Evolutionary conservation across 2,329 filamentous ascomycete genomes (phyloP).

Genomic region (Exophiala spinifera): DNA sequence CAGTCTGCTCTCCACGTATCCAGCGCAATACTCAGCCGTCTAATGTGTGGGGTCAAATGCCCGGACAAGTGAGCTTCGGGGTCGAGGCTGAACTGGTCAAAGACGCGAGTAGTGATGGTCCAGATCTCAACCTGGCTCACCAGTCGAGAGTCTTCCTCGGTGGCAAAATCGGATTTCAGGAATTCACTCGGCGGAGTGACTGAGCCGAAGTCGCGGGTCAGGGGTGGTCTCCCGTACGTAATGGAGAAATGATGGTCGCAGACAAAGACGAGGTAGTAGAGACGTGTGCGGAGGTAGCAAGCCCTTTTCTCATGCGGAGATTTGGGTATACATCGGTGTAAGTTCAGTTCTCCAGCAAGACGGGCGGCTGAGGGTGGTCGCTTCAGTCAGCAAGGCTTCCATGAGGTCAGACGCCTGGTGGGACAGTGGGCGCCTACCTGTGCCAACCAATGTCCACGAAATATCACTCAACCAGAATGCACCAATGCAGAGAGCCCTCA

Average conservation of each 20-base stretch:
- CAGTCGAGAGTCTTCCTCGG: slow-evolving; percentile 54
- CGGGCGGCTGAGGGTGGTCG: slow-evolving; percentile 47
- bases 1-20: slow-evolving; percentile 53
- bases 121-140: slow-evolving; percentile 58
- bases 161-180: slow-evolving; percentile 49
- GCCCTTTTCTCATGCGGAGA: slow-evolving; percentile 16
- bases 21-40: slow-evolving; percentile 44
- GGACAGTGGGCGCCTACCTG: slow-evolving; percentile 7
- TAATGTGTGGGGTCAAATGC: slow-evolving; percentile 43
- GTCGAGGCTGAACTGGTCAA: slow-evolving; percentile 55
- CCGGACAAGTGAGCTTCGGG: slow-evolving; percentile 53
- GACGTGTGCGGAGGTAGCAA: slow-evolving; percentile 47
- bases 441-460: slow-evolving; percentile 59
- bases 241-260: slow-evolving; percentile 65
- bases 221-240: slow-evolving; percentile 56
- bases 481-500: slow-evolving; percentile 59
- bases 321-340: slow-evolving; percentile 53
- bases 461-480: slow-evolving; percentile 62
- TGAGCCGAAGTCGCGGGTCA: slow-evolving; percentile 56
- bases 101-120: slow-evolving; percentile 56
- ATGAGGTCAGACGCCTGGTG: too few species aligned
- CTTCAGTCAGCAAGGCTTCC: neutral
- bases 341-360: slow-evolving; percentile 56
- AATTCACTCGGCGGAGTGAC: slow-evolving; percentile 57
- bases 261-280: slow-evolving; percentile 63